Evolutionary conservation across 495 filamentous ascomycete species (phyloP), one percentile per base, ranked within the genome.

Genomic region (Lindgomyces ingoldianus): DNA sequence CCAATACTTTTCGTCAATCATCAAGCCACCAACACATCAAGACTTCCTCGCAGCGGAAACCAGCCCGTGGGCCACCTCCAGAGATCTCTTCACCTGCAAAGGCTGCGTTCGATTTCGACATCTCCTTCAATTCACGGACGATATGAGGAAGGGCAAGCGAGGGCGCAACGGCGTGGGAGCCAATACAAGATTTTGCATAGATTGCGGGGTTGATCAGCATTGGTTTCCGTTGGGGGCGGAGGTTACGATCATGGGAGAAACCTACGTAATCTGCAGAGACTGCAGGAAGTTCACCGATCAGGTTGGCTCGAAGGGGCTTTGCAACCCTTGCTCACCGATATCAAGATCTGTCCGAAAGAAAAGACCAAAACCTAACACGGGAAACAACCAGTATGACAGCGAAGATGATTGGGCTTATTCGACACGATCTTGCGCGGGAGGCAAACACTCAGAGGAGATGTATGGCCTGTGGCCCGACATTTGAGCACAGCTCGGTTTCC

Each of bases 61-160:
- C 14, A n/a, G 25, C 21, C 11, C 19, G 21, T 69, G 62, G 61
- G 56, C 62, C 22, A 62, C 46, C 26, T 42, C 47, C 1, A 65
- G 56, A 18, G 22, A 41, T 0, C 59, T 69, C 47, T 69, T 44
- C 44, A 48, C 52, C 3, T 69, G 66, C 33, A 65, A 30, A 19
- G 49, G 16, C 41, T 69, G 66, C 26, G 16, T n/a, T 6, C 30
- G 50, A 22, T 53, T 69, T 30, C 66, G 49, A 26, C 49, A 3
- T 21, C 62, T 65, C 16, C 11, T 16, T 11, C 11, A 36, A 4
- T 69, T 65, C 42, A 27, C 61, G 12, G 66, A 69, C 27, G 50
- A 50, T 16, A 69, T 69, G 66, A 55, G 66, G 21, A 69, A 69
- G 36, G 57, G 57, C 30, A 65, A 51, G 25, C 46, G 53, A 29